Base-by-base conservation (phyloP, 2,329 filamentous ascomycete genomes). In the Penicillium sp. region DNA sequence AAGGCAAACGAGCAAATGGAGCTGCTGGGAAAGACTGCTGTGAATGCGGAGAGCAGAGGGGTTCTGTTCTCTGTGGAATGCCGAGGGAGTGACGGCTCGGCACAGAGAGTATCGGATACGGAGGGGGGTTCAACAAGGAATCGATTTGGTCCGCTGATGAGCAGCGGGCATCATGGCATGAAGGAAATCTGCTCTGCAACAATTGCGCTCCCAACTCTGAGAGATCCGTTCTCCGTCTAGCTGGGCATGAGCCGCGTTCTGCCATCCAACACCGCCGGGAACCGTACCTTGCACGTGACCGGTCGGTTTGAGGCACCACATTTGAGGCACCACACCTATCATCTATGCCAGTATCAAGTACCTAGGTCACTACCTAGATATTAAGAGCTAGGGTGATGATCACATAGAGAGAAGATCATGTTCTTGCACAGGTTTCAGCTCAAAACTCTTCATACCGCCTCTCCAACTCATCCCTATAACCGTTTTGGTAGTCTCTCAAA, bases 121-220 rank as follows among this genome's bases (percentile, higher is more conserved):
- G 33, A 21, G 20, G 21, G 26, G 21, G 26, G 32, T 44, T 56
- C 51, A 56, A 58, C 41, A 45, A 48, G 36, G 43, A 17, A 30
- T 52, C 15, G 21, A 32, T 42, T 37, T 50, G 42, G 15, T 42
- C 13, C 18, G 26, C 33, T 13, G 23, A 44, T 52, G 33, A 20
- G 18, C 43, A 50, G 26, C 42, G 48, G 41, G 45, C 57, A 59
- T 59, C 49, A 49, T 59, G 54, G 26, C 32, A 52, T 27, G 18
- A 46, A 43, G 33, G 21, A 46, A 50, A 46, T 52, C 44, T 34
- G 23, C 51, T 46, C 51, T 39, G 40, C 46, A 47, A 42, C 23
- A 52, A 56, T 46, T 40, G 27, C 23, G 39, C 39, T 27, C 39
- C n/a, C 39, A 42, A 42, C 39, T 29, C 26, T 29, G 24, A 40